A percentile compares a stretch with the other conserved stretches of the same genome.
These are phyloP conservation scores for Cylindrotheca closterium DNA, from an alignment of 108 stramenopile genomes.

Conservation along the genomic window DNA sequence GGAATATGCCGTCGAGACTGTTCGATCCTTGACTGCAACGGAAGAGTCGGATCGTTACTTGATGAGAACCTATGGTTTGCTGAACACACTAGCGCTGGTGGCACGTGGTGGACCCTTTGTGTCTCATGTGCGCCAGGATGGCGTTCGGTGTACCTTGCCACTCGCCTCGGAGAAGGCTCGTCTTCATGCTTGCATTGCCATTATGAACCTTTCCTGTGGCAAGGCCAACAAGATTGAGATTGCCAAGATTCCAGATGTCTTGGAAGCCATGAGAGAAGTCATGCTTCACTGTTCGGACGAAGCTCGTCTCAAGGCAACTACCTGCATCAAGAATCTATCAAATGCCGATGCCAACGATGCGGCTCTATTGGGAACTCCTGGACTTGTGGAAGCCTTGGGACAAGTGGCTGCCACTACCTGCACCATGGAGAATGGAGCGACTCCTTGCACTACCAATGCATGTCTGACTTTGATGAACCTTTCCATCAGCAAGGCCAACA, in stretches of 20 bases:
- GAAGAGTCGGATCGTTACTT: constrained; percentile 84
- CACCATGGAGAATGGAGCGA: constrained; percentile 63
- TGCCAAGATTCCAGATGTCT: constrained; percentile 65
- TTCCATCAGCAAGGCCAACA: constrained; percentile 86
- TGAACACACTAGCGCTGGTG: constrained; percentile 76
- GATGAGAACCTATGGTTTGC: constrained; percentile 70
- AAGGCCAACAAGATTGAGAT: constrained; percentile 91
- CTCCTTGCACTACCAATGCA: constrained; percentile 85
- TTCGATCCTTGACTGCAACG: constrained; percentile 85
- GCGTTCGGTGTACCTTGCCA: constrained; percentile 32
- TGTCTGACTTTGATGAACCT: constrained; percentile 89
- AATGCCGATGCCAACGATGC: constrained; percentile 91
- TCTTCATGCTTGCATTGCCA: constrained; percentile 89
- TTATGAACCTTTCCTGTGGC: constrained; percentile 90
- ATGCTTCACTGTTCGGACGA: constrained; percentile 75
- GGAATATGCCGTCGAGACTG: constrained; percentile 88
- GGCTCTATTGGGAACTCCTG: constrained; percentile 75
- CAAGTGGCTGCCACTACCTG: constrained; percentile 77
- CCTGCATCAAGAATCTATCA: constrained; percentile 87
- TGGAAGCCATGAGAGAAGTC: constrained; percentile 87
- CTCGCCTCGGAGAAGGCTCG: constrained; percentile 79
- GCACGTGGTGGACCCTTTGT: constrained; percentile 85
- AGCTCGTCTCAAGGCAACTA: constrained; percentile 88
- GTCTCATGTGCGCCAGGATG: constrained; percentile 34
- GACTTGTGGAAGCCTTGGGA: constrained; percentile 80